Evolutionary conservation across 2,329 filamentous ascomycete species (phyloP), one percentile per base, ranked within the genome.

Genomic region (Anthostomella pinea): DNA sequence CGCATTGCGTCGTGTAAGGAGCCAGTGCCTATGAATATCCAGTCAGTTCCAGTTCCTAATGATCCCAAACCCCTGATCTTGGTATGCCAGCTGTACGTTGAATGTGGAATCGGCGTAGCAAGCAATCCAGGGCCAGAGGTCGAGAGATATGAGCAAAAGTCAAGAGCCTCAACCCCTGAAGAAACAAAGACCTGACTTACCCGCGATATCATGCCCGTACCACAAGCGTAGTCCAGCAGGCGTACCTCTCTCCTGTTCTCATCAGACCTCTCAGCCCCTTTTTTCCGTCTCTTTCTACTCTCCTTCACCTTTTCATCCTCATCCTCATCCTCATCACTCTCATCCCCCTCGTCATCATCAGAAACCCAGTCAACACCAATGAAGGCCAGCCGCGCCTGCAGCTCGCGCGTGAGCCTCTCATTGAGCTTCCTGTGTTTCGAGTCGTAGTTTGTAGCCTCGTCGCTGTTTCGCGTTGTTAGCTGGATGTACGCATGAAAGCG

Each of bases 171-270:
- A n/a, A n/a, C n/a, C n/a, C n/a, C n/a, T n/a, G n/a, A n/a, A n/a
- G n/a, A n/a, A n/a, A n/a, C 3, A 37, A 24, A 15, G 19, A 20
- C 15, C 9, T n/a, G 14, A 63, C 70, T 48, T 56, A 84, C 81
- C 58, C 74, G 70, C 9, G 82, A 83, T 45, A 86, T 68, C 36
- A 77, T 61, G 2, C 83, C 83, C 5, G 82, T 81, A 7, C 85
- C 85, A 54, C 85, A 89, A 11, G 85, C 85, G 60, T 89, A 90
- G 57, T 90, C 85, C 2, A 89, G 67, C 14, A 87, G 62, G 29
- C 73, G 72, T 26, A 79, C 67, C 38, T 51, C 54, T 52, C 50
- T 65, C 30, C 42, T 48, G 2, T 50, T 40, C 23, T 43, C n/a
- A n/a, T n/a, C n/a, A n/a, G n/a, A n/a, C n/a, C n/a, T n/a, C n/a